These are phyloP conservation scores for Leptodermis oblonga DNA, from an alignment of 257 asterid species.

Conservation along the genomic window DNA sequence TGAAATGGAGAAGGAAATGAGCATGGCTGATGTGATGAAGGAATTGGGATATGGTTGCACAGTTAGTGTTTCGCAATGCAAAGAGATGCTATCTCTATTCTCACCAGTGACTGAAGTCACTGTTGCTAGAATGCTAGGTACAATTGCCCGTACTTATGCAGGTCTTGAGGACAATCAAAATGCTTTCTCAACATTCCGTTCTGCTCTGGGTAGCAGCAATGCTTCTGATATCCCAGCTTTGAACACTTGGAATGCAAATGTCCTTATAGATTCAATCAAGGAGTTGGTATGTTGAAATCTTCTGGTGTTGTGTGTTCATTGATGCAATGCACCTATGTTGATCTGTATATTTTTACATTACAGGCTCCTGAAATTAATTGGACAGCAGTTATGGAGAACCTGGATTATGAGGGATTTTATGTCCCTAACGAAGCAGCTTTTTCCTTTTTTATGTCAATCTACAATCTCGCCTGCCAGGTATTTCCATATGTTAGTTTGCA, in stretches of 20 bases:
- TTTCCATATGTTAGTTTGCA: not conserved
- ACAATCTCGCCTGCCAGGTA: conserved; percentile 80
- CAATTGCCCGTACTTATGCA: conserved; percentile 56
- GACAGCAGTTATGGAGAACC: conserved; percentile 68
- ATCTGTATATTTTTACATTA: conserved; percentile 12
- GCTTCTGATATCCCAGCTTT: conserved; percentile 44
- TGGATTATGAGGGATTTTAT: conserved; percentile 90
- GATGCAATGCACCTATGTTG: not conserved
- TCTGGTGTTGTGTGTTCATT: conserved; percentile 6
- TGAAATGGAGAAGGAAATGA: conserved; percentile 92
- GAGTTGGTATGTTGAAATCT: conserved; percentile 59
- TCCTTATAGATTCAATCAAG: conserved; percentile 79
- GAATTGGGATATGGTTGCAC: conserved; percentile 98
- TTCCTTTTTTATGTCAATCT: conserved; percentile 77
- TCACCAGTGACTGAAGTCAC: conserved; percentile 72
- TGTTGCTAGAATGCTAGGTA: conserved; percentile 78
- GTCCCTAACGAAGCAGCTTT: conserved; percentile 75
- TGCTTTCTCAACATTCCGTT: conserved; percentile 58
- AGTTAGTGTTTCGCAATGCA: conserved; percentile 64
- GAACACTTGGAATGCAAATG: conserved; percentile 71
- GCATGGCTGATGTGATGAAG: conserved; percentile 84
- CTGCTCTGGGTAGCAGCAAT: conserved; percentile 61
- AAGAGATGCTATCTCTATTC: conserved; percentile 69
- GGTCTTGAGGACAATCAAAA: conserved; percentile 74
- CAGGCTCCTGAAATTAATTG: conserved; percentile 88